Evolutionary conservation across 805 yeast species (phyloP).

Genomic region (Scheffersomyces stipitis): DNA sequence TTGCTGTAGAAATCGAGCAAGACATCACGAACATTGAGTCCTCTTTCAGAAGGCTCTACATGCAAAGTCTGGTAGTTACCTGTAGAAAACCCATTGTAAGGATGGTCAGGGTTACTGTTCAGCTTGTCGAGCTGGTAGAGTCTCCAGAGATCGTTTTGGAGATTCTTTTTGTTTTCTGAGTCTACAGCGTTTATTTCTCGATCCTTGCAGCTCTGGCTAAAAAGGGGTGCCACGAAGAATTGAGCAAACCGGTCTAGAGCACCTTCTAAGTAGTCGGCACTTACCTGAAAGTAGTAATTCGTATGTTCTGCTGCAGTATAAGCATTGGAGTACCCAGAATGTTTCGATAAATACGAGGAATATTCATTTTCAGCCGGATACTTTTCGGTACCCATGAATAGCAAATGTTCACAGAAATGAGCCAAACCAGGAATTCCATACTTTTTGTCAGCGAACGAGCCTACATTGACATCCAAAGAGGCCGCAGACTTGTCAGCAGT

Average conservation of each 20-base stretch:
- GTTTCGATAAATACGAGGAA: slow-evolving; percentile 70
- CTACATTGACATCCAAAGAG: slow-evolving; percentile 74
- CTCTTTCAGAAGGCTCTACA: slow-evolving; percentile 56
- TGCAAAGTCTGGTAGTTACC: slow-evolving; percentile 81
- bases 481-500: slow-evolving; percentile 76
- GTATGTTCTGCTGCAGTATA: slow-evolving; percentile 88
- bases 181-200: slow-evolving; percentile 94
- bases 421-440: slow-evolving; percentile 68
- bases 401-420: slow-evolving; percentile 64
- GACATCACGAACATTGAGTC: slow-evolving; percentile 77
- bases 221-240: slow-evolving; percentile 84
- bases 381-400: slow-evolving; percentile 78
- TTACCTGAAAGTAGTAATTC: slow-evolving; percentile 85
- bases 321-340: slow-evolving; percentile 90
- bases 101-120: slow-evolving; percentile 72
- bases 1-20: slow-evolving; percentile 69
- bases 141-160: slow-evolving; percentile 90
- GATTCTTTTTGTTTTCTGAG: slow-evolving; percentile 90
- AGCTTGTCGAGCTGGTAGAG: slow-evolving; percentile 80
- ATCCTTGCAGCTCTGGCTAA: slow-evolving; percentile 72
- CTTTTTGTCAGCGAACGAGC: slow-evolving; percentile 69
- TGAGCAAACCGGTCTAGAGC: slow-evolving; percentile 93
- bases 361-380: slow-evolving; percentile 77
- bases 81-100: slow-evolving; percentile 84
- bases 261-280: slow-evolving; percentile 72